phyloP scores from a whole-genome alignment of 164 flowering plant species.

The Taxillus chinensis region DNA sequence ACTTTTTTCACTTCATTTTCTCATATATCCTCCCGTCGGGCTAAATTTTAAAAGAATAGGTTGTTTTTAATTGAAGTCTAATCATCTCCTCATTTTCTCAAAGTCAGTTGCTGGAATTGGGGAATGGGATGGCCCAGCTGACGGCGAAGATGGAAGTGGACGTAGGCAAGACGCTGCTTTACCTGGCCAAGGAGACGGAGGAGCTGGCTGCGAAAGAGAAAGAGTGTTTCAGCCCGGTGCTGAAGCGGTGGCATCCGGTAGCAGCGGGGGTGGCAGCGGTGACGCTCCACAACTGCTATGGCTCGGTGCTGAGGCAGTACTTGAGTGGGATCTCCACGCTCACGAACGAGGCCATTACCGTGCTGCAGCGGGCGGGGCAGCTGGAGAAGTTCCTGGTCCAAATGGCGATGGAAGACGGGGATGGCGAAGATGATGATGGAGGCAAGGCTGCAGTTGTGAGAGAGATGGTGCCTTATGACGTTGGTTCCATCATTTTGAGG shows the following conservation, averaged over 20 bases:
- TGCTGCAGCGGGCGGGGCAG: conserved; percentile 70
- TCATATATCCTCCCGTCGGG: too few relatives aligned
- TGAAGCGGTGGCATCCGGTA: conserved; percentile 72
- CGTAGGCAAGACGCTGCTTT: conserved; percentile 34
- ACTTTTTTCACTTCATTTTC: too few relatives aligned
- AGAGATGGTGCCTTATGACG: conserved; percentile 83
- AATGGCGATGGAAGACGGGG: conserved; percentile 82
- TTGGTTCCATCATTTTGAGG: conserved; percentile 44
- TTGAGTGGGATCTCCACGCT: conserved; percentile 28
- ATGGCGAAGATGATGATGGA: conserved; percentile 78
- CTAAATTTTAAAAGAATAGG: too few relatives aligned
- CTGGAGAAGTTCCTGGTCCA: conserved; percentile 75
- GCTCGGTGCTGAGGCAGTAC: conserved; percentile 61
- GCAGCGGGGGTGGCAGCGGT: conserved; percentile 77
- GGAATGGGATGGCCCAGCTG: conserved; percentile 13
- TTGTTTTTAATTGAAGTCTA: too few relatives aligned
- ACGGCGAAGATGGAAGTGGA: conserved; percentile 26
- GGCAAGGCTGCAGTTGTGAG: conserved; percentile 54
- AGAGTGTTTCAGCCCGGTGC: conserved; percentile 56
- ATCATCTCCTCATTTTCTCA: too few relatives aligned
- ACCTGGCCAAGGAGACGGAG: conserved; percentile 56
- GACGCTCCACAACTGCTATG: conserved; percentile 76
- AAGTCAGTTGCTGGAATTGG: conserved; percentile 39
- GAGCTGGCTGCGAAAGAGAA: conserved; percentile 66
- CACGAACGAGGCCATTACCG: conserved; percentile 38